Conservation (phyloP, 495 filamentous ascomycete genomes). For the Parmelia sp. region DNA sequence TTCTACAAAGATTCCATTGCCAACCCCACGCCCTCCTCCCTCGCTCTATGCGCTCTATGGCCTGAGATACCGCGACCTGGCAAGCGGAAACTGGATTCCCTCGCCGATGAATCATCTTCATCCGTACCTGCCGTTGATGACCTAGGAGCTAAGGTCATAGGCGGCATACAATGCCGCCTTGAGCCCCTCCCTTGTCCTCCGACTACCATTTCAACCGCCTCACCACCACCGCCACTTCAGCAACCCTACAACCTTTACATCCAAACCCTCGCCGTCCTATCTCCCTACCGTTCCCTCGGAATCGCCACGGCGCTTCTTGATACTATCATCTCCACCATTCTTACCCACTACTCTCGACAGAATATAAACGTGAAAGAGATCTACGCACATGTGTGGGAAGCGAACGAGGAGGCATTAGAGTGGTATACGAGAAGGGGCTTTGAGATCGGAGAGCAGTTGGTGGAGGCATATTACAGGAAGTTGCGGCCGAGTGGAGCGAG, state of each 20-base stretch:
- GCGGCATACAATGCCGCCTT: slow-evolving; percentile 76
- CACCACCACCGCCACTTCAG: slow-evolving; percentile 30
- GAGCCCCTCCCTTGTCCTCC: slow-evolving; percentile 45
- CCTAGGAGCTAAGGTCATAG: slow-evolving; percentile 57
- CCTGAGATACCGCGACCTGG: slow-evolving; percentile 43
- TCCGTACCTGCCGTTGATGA: slow-evolving; percentile 9
- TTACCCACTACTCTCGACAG: slow-evolving; percentile 27
- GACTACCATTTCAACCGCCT: slow-evolving; percentile 12
- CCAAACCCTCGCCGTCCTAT: slow-evolving; percentile 74
- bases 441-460: slow-evolving; percentile 45
- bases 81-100: slow-evolving; percentile 25
- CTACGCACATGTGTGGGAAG: slow-evolving; percentile 92
- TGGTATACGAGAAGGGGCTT: slow-evolving; percentile 91
- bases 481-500: slow-evolving; percentile 74
- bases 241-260: slow-evolving; percentile 60
- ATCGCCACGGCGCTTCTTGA: slow-evolving; percentile 69
- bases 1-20: slow-evolving; percentile 78
- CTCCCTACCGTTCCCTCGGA: slow-evolving; percentile 73
- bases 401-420: slow-evolving; percentile 73
- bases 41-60: slow-evolving; percentile 76
- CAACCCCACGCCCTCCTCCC: slow-evolving; percentile 55
- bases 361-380: slow-evolving; percentile 47
- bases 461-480: slow-evolving; percentile 77
- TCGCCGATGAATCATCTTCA: not conserved
- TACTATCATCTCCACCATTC: slow-evolving; percentile 43